A percentile compares a stretch with the other conserved stretches of the same genome.
Evolutionary conservation across 768 basidiomycete species (phyloP).

Genomic region (Lactarius quietus): DNA sequence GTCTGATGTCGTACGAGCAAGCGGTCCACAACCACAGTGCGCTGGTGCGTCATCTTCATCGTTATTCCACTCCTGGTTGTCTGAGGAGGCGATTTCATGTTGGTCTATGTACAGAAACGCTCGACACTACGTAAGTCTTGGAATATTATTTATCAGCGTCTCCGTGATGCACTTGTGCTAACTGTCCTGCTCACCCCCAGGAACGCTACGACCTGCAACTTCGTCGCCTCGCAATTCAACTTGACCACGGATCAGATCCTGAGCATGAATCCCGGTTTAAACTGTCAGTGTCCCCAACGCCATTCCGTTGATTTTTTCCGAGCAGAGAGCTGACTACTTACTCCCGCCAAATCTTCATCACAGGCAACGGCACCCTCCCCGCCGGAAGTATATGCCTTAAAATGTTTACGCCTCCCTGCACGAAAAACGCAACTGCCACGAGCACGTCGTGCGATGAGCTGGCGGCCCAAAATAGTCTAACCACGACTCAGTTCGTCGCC

Average conservation of each 20-base stretch:
- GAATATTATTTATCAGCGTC: too few species aligned
- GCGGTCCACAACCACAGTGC: constrained; percentile 1
- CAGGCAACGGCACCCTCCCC: background rate
- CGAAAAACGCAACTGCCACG: constrained; percentile 11
- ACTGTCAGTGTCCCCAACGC: background rate
- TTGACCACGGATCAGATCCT: background rate
- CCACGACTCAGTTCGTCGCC: background rate
- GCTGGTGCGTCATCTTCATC: background rate
- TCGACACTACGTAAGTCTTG: background rate
- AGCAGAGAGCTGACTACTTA: too few species aligned
- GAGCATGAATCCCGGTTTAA: constrained; percentile 5
- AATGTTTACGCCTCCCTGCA: constrained; percentile 5
- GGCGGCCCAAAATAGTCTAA: background rate
- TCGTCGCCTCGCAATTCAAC: background rate
- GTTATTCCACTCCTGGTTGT: too few species aligned
- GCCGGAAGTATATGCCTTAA: background rate
- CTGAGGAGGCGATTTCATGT: too few species aligned
- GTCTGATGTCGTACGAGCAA: too few species aligned
- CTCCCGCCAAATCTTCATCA: background rate
- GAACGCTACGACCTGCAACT: background rate
- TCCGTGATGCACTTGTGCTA: too few species aligned
- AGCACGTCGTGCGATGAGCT: background rate
- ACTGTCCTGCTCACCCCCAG: constrained; percentile 4
- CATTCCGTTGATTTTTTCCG: too few species aligned
- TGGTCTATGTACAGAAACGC: background rate